Evolutionary conservation across 306 rosid species (phyloP), one percentile per base, ranked within the genome.

Genomic region (Fagus crenata): DNA sequence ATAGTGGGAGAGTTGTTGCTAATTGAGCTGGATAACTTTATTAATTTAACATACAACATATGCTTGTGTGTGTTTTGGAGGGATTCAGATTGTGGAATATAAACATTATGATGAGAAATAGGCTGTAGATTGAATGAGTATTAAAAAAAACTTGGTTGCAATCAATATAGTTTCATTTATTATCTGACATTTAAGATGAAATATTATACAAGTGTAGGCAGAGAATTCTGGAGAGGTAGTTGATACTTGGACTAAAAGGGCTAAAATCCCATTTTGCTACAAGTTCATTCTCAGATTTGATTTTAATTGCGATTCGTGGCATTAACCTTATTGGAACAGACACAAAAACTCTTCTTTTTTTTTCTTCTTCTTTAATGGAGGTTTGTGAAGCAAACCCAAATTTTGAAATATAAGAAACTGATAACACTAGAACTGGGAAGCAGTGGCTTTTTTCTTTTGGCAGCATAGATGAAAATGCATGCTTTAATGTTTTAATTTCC

Each of bases 111-210:
- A 35, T 41, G 74, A 59, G 69, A 72, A 0, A 32, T 49, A 61
- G 65, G 56, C 56, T 15, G 42, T 31, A 7, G 72, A 32, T 72
- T 28, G 31, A 76, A 74, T 74, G 76, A 51, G 46, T 46, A 46
- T 9, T 37, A 67, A 56, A 58, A 71, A 40, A 8, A 28, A 15
- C 69, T 68, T 61, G 73, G 6, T 6, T 1, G 7, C 6, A 3
- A 2, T 61, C 32, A 18, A 9, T 9, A 28, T 58, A 58, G 36
- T 33, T 61, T 61, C 11, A 61, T 61, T 33, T 7, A 3, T 32
- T 13, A 6, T 4, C 35, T 32, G 4, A 11, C 49, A 42, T 68
- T 22, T 71, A 64, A 63, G n/a, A 61, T 61, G 40, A 8, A 43
- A 60, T 46, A 53, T 33, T 14, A 49, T 51, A 72, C 18, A 54